Evolutionary conservation across 1,139 yeast genomes (phyloP).

Genomic region (Debaryomycetaceae sp.): DNA sequence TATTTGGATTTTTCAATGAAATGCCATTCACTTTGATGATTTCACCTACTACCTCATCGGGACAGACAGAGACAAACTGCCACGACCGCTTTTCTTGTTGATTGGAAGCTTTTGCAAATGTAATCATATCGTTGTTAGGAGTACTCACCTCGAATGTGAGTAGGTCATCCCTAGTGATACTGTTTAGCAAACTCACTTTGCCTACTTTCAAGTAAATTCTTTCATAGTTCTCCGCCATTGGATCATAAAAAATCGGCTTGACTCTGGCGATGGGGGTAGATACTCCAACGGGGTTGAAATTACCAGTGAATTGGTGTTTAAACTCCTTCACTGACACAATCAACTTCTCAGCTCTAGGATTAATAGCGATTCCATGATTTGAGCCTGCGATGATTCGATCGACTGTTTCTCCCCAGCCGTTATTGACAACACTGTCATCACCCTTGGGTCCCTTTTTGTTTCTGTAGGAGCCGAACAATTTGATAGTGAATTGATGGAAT

Average conservation of each 20-base stretch:
- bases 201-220: slow-evolving; percentile 58
- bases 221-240: slow-evolving; percentile 57
- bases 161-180: slow-evolving; percentile 31
- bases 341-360: slow-evolving; percentile 76
- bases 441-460: slow-evolving; percentile 28
- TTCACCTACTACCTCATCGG: slow-evolving; percentile 75
- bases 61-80: slow-evolving; percentile 76
- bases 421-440: slow-evolving; percentile 38
- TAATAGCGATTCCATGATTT: slow-evolving; percentile 73
- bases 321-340: slow-evolving; percentile 73
- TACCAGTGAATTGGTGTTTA: slow-evolving; percentile 49
- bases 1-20: slow-evolving; percentile 30
- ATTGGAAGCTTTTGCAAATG: slow-evolving; percentile 68
- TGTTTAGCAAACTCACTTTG: slow-evolving; percentile 38
- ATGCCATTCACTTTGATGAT: slow-evolving; percentile 58
- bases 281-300: slow-evolving; percentile 34
- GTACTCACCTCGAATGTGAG: slow-evolving; percentile 49
- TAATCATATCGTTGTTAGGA: slow-evolving; percentile 45
- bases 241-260: slow-evolving; percentile 61
- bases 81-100: slow-evolving; percentile 53
- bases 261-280: slow-evolving; percentile 58
- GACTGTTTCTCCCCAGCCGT: slow-evolving; percentile 88
- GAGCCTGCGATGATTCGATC: slow-evolving; percentile 79
- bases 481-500: slow-evolving; percentile 68
- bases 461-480: slow-evolving; percentile 68